Conservation (phyloP, 352 stramenopile genomes). For the Phytophthora chlamydospora region DNA sequence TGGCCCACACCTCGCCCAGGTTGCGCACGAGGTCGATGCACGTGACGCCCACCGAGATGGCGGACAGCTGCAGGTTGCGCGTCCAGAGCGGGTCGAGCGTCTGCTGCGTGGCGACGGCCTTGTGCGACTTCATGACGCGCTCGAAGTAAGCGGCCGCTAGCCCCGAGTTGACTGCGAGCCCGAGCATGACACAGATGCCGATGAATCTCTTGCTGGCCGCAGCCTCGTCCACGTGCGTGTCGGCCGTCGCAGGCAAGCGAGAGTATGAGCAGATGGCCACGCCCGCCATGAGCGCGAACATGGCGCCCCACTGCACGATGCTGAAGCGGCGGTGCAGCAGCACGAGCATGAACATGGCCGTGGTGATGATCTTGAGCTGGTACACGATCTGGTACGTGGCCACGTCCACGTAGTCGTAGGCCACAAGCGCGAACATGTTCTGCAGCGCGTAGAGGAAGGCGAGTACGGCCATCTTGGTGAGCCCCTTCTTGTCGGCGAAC, state of each 20-base stretch:
- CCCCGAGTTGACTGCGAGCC: slow-evolving; percentile 86
- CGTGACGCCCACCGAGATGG: slow-evolving; percentile 80
- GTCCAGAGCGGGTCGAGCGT: slow-evolving; percentile 88
- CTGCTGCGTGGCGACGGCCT: slow-evolving; percentile 69
- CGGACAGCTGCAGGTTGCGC: slow-evolving; percentile 85
- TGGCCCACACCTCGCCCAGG: slow-evolving; percentile 53
- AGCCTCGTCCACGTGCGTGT: slow-evolving; percentile 19
- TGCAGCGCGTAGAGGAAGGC: slow-evolving; percentile 88
- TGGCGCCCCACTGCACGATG: slow-evolving; percentile 82
- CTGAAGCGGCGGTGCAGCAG: slow-evolving; percentile 87
- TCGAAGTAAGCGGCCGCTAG: slow-evolving; percentile 89
- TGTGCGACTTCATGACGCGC: slow-evolving; percentile 89
- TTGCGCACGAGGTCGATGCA: slow-evolving; percentile 77
- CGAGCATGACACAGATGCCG: slow-evolving; percentile 80
- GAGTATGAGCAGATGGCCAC: slow-evolving; percentile 89
- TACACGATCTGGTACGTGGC: slow-evolving; percentile 92
- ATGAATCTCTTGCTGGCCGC: slow-evolving; percentile 70
- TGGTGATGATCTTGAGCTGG: slow-evolving; percentile 92
- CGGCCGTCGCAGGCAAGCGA: slow-evolving; percentile 46
- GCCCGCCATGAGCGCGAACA: slow-evolving; percentile 86
- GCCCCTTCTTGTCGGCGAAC: slow-evolving; percentile 73
- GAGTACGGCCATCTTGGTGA: slow-evolving; percentile 88
- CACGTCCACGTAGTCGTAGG: slow-evolving; percentile 90
- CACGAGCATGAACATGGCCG: slow-evolving; percentile 90
- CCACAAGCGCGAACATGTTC: slow-evolving; percentile 88